A percentile compares a stretch with the other conserved stretches of the same genome.
These are phyloP conservation scores for Triticum dicoccoides DNA, from an alignment of 176 grass and related monocot genomes.

Conservation along the genomic window DNA sequence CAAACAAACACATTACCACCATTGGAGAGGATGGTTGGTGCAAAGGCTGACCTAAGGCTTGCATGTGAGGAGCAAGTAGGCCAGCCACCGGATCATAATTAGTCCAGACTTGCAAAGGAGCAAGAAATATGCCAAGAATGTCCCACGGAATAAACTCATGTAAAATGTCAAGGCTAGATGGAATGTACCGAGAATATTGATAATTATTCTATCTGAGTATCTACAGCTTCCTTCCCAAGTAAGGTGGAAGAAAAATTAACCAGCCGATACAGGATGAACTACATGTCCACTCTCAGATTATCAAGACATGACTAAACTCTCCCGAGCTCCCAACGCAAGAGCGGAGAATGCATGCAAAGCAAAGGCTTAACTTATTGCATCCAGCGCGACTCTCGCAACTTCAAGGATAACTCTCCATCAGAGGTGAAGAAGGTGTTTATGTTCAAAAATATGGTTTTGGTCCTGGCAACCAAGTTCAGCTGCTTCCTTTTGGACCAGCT, in stretches of 20 bases:
- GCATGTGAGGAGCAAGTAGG: slow-evolving; percentile 13
- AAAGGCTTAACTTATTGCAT: slow-evolving; percentile 25
- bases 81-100: not conserved
- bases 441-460: slow-evolving; percentile 37
- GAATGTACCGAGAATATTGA: slow-evolving; percentile 45
- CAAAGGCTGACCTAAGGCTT: slow-evolving; percentile 12
- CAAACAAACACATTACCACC: not conserved
- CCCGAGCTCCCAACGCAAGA: not conserved
- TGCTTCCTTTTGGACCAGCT: slow-evolving; percentile 23
- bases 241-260: slow-evolving; percentile 37
- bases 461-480: slow-evolving; percentile 25
- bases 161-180: slow-evolving; percentile 2
- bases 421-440: slow-evolving; percentile 18
- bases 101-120: not conserved
- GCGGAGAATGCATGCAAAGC: not conserved
- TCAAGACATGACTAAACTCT: slow-evolving; percentile 47
- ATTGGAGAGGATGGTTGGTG: not conserved
- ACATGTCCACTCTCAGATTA: slow-evolving; percentile 38
- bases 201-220: slow-evolving; percentile 55
- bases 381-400: slow-evolving; percentile 14
- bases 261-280: slow-evolving; percentile 45
- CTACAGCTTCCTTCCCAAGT: slow-evolving; percentile 54
- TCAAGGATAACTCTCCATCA: slow-evolving; percentile 11
- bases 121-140: slow-evolving; percentile 2
- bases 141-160: slow-evolving; percentile 6